A percentile compares a stretch with the other conserved stretches of the same genome.
These are phyloP conservation scores for Cryomyces antarcticus DNA, from an alignment of 495 filamentous ascomycete genomes.

Conservation along the genomic window DNA sequence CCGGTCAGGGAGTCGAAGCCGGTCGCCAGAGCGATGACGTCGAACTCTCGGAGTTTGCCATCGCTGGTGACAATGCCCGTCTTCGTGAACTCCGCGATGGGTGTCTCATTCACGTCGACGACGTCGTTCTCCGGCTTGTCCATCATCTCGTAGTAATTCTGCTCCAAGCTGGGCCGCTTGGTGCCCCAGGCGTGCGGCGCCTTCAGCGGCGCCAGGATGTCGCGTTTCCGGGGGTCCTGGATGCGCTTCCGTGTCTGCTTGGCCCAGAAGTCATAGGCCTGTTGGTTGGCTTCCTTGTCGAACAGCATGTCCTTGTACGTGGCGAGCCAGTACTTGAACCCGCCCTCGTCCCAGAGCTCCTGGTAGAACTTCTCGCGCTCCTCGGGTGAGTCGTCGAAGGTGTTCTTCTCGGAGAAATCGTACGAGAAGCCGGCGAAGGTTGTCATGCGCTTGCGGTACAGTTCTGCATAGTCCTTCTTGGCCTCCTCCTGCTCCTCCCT, in stretches of 20 bases:
- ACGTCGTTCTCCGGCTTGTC: constrained; percentile 29
- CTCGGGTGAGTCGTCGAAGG: constrained; percentile 26
- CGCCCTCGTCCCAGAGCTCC: constrained; percentile 25
- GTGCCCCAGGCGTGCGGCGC: constrained; percentile 29
- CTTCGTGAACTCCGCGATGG: constrained; percentile 20
- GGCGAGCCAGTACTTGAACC: constrained; percentile 31
- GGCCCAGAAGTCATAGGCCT: constrained; percentile 24
- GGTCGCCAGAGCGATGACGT: constrained; percentile 33
- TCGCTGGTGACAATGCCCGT: constrained; percentile 24
- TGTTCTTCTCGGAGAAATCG: constrained; percentile 20
- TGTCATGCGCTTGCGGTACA: constrained; percentile 25
- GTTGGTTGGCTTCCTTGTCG: constrained; percentile 25
- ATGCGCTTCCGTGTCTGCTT: constrained; percentile 25
- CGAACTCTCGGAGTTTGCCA: constrained; percentile 25
- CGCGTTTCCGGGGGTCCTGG: constrained; percentile 23
- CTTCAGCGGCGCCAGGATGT: constrained; percentile 27
- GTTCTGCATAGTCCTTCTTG: constrained; percentile 24
- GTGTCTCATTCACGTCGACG: constrained; percentile 26
- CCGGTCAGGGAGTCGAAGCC: constrained; percentile 35
- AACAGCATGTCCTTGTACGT: constrained; percentile 30
- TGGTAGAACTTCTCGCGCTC: constrained; percentile 28
- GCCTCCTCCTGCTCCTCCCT: constrained; percentile 24
- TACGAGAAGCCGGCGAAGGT: constrained; percentile 28
- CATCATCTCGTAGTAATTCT: constrained; percentile 30
- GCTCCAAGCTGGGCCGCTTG: constrained; percentile 28